Evolutionary conservation across 805 yeast genomes (phyloP).

Genomic region (Candida qinlingensis): DNA sequence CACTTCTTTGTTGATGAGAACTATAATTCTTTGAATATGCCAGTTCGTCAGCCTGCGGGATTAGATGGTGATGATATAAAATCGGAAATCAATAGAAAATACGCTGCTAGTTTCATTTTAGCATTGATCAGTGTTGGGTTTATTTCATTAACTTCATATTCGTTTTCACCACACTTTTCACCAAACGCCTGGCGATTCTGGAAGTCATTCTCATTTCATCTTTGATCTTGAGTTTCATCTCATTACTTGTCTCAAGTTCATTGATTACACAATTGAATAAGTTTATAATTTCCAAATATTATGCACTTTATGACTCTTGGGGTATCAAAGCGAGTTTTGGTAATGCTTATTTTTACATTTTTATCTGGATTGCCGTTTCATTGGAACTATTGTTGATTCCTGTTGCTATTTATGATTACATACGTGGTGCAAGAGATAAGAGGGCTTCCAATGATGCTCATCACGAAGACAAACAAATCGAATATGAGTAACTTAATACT

Average conservation of each 20-base stretch:
- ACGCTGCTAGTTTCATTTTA: background rate
- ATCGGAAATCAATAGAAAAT: background rate
- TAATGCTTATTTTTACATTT: slow-evolving; percentile 3
- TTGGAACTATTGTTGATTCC: background rate
- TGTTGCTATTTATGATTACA: no score
- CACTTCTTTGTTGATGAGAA: no score
- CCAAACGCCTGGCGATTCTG: background rate
- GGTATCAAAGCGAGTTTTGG: slow-evolving; percentile 6
- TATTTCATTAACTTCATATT: background rate
- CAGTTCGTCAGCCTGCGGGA: background rate
- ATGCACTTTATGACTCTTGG: background rate
- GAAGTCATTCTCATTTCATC: background rate
- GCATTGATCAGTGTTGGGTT: background rate
- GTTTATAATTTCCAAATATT: background rate
- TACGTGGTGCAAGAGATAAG: no score
- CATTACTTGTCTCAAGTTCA: background rate
- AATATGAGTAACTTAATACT: no score
- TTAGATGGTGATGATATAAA: background rate
- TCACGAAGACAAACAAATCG: no score
- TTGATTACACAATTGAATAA: background rate
- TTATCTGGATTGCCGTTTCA: slow-evolving; percentile 3
- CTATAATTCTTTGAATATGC: no score
- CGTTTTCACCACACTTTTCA: background rate
- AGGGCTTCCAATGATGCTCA: no score
- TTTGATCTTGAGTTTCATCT: background rate